Evolutionary conservation across 2,329 filamentous ascomycete genomes (phyloP), one percentile per base, ranked within the genome.

Genomic region (Ophiostoma sp.): DNA sequence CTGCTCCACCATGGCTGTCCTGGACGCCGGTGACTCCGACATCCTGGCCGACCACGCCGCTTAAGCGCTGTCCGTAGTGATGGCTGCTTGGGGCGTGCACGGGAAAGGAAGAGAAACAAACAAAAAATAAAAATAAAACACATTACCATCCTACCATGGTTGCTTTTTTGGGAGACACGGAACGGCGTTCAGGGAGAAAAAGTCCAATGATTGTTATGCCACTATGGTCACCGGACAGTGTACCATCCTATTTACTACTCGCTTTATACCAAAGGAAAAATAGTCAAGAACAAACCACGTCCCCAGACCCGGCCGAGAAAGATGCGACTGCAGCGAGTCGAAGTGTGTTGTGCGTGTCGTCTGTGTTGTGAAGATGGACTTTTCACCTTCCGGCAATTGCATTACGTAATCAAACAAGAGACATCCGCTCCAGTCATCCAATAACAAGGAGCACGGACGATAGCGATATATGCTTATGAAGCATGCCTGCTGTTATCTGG

Each of bases 11-110:
- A 96, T 99, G 91, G 89, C 93, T 76, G 90, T 98, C 79, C 85
- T 98, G 75, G 95, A 99, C 83, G 93, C 93, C 80, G 95, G 94
- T 88, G 91, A 98, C 88, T 97, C 92, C 75, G 95, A 99, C 83
- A 99, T 99, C 82, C 87, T 99, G 76, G 89, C 84, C 82, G 88
- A 92, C 81, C 87, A 88, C 80, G 81, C 84, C 78, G 82, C 85
- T 77, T 90, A 89, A 82, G 65, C 68, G 27, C 27, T 27, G 47
- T 64, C 63, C 63, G 63, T 64, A 44, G 63, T 9, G 63, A 66
- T 27, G 4, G 42, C 42, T 45, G 18, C 16, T 40, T 41, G 45
- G 14, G 49, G 49, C 2, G 27, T 27, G 27, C 27, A 27, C 27
- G 27, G 27, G 27, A 27, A 16, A 45, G 27, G 45, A 14, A 58